Evolutionary conservation across 2,329 filamentous ascomycete species (phyloP).

Genomic region (Diaporthe sp.): DNA sequence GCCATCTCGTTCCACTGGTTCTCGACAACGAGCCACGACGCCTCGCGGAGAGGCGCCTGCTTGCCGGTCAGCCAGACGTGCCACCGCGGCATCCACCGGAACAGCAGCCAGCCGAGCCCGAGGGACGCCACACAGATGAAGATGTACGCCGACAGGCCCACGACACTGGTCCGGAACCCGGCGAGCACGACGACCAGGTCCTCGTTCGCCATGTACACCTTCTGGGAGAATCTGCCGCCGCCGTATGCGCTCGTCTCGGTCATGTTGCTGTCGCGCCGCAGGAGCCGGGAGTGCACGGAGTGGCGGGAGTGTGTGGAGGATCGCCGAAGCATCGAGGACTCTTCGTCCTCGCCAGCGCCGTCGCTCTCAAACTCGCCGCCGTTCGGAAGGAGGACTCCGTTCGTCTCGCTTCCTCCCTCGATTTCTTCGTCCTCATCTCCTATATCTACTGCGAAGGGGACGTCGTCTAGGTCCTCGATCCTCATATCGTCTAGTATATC

Average conservation of each 20-base stretch:
- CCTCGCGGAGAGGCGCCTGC: conserved; percentile 77
- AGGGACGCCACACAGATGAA: conserved; percentile 78
- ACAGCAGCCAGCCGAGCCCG: conserved; percentile 85
- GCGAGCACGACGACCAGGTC: conserved; percentile 95
- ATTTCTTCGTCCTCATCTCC: conserved; percentile 54
- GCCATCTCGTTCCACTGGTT: conserved; percentile 97
- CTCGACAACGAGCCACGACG: conserved; percentile 93
- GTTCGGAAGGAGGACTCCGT: conserved; percentile 45
- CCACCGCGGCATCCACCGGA: conserved; percentile 93
- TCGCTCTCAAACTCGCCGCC: conserved; percentile 60
- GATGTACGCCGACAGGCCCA: conserved; percentile 79
- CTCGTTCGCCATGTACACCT: conserved; percentile 92
- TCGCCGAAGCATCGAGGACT: conserved; percentile 66
- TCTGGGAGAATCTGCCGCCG: conserved; percentile 82
- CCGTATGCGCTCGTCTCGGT: conserved; percentile 76
- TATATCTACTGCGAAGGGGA: conserved; percentile 56
- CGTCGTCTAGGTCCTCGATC: conserved; percentile 55
- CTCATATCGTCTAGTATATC: conserved; percentile 43
- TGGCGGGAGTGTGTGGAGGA: conserved; percentile 72
- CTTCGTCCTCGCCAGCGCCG: conserved; percentile 56
- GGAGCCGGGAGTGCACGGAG: conserved; percentile 74
- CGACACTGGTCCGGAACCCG: conserved; percentile 84
- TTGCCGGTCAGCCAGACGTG: conserved; percentile 82
- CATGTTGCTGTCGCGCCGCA: conserved; percentile 75
- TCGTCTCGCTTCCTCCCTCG: background rate